Conservation (phyloP, 31 red algal genomes). For the Endocladia muricata region DNA sequence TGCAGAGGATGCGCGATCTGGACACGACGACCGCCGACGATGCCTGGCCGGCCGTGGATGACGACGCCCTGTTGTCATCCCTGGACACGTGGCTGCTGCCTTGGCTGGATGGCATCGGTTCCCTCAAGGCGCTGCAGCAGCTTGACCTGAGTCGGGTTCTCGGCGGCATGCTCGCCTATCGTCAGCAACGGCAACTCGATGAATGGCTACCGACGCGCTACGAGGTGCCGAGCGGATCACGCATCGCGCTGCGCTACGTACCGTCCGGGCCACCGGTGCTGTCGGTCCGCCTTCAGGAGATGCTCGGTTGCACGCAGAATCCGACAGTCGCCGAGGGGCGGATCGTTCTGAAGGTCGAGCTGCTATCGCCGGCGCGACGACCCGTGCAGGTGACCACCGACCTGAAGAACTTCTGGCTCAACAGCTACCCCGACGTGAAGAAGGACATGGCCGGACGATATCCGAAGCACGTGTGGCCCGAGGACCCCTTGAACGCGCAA, state of each 20-base stretch:
- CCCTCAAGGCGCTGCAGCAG: too few relatives aligned
- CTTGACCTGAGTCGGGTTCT: neutral
- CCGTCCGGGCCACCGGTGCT: neutral
- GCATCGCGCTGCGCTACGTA: neutral
- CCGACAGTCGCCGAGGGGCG: conserved; percentile 11
- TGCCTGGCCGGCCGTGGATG: too few relatives aligned
- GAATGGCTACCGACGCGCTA: neutral
- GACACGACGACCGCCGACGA: too few relatives aligned
- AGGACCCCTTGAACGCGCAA: too few relatives aligned
- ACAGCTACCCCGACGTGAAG: neutral
- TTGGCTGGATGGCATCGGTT: too few relatives aligned
- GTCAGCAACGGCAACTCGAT: neutral
- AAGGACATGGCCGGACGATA: too few relatives aligned
- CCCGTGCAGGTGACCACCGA: neutral
- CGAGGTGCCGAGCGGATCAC: neutral
- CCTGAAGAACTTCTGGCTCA: neutral
- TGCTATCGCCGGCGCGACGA: conserved; percentile 14
- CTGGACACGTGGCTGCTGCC: too few relatives aligned
- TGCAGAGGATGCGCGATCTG: neutral
- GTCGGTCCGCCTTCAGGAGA: neutral
- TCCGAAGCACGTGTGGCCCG: too few relatives aligned
- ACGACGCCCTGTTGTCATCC: too few relatives aligned
- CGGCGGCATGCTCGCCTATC: neutral
- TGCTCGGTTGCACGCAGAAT: neutral
- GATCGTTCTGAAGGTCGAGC: neutral